A percentile compares a stretch with the other conserved stretches of the same genome.
These are phyloP conservation scores for Lichtheimia ramosa DNA, from an alignment of 371 early-diverging fungal genomes.

Conservation along the genomic window DNA sequence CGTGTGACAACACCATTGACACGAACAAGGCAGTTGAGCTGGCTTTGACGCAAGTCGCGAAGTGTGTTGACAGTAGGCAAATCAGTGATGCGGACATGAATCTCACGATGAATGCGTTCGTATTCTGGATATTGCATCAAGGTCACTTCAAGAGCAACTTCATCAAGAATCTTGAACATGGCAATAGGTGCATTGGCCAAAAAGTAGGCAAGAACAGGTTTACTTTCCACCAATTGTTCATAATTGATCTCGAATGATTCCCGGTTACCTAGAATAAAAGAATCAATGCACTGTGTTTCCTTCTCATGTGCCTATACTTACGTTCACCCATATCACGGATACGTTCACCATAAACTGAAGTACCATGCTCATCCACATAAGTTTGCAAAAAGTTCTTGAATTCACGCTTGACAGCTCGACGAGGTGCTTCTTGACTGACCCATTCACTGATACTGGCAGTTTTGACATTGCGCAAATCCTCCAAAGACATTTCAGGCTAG, in stretches of 20 bases:
- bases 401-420: conserved; percentile 81
- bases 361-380: conserved; percentile 81
- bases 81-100: conserved; percentile 94
- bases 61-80: conserved; percentile 86
- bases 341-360: conserved; percentile 90
- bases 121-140: conserved; percentile 91
- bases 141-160: conserved; percentile 91
- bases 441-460: conserved; percentile 75
- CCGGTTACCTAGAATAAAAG: conserved; percentile 59
- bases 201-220: conserved; percentile 84
- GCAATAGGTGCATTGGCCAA: conserved; percentile 87
- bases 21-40: conserved; percentile 93
- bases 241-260: conserved; percentile 92
- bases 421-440: conserved; percentile 74
- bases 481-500: conserved; percentile 55
- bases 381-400: conserved; percentile 89
- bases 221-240: conserved; percentile 73
- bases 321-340: conserved; percentile 90
- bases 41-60: conserved; percentile 90
- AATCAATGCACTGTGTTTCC: background rate
- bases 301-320: conserved; percentile 14
- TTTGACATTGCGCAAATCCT: conserved; percentile 48
- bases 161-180: conserved; percentile 90
- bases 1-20: conserved; percentile 97
- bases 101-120: conserved; percentile 87